A percentile compares a stretch with the other conserved stretches of the same genome.
These are phyloP conservation scores for Lasiosphaeria miniovina DNA, from an alignment of 495 filamentous ascomycete species.

Conservation along the genomic window DNA sequence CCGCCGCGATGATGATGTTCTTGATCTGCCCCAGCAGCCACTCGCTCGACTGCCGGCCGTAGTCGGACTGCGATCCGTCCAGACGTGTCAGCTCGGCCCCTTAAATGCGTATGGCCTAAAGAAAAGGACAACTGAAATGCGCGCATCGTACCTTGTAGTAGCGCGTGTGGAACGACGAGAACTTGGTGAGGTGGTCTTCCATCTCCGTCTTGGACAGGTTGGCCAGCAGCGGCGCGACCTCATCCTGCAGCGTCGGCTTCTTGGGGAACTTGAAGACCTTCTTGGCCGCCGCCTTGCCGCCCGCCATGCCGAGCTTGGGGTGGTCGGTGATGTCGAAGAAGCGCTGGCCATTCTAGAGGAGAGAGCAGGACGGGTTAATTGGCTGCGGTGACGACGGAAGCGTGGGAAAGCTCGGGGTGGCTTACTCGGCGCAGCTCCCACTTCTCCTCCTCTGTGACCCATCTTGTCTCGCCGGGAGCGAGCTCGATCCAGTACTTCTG, in stretches of 20 bases:
- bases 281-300: constrained; percentile 39
- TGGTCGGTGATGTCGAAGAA: constrained; percentile 94
- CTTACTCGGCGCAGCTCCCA: constrained; percentile 82
- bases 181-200: constrained; percentile 59
- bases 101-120: no score
- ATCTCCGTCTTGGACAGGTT: constrained; percentile 75
- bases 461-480: constrained; percentile 75
- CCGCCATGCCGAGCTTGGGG: constrained; percentile 51
- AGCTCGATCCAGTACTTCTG: constrained; percentile 79
- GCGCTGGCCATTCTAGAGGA: constrained; percentile 66
- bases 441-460: constrained; percentile 93
- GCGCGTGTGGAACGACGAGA: constrained; percentile 33
- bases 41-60: constrained; percentile 80
- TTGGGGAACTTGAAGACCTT: constrained; percentile 57
- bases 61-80: constrained; percentile 67
- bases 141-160: constrained; percentile 29
- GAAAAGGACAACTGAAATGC: no score
- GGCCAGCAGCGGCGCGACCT: constrained; percentile 62
- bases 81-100: constrained; percentile 58
- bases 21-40: constrained; percentile 83
- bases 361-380: constrained; percentile 2
- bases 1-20: constrained; percentile 63
- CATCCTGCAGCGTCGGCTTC: constrained; percentile 61
- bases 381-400: neutral
- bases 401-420: constrained; percentile 1